A percentile compares a stretch with the other conserved stretches of the same genome.
These are phyloP conservation scores for Neurospora sp. DNA, from an alignment of 495 filamentous ascomycete genomes.

Conservation along the genomic window DNA sequence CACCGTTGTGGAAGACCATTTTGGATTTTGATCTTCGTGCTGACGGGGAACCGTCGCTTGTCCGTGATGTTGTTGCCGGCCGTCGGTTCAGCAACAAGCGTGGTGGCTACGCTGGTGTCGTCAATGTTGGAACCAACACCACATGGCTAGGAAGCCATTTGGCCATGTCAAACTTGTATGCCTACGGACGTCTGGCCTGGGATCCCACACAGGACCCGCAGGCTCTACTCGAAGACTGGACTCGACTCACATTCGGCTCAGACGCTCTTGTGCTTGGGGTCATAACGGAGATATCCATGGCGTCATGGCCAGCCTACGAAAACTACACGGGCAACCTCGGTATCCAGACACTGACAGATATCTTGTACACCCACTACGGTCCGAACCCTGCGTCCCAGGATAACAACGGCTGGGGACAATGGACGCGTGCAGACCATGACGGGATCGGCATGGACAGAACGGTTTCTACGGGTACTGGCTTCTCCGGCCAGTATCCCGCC, in stretches of 20 bases:
- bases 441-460: constrained; percentile 68
- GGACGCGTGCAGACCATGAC: constrained; percentile 52
- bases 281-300: constrained; percentile 55
- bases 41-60: constrained; percentile 38
- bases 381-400: constrained; percentile 59
- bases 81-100: constrained; percentile 47
- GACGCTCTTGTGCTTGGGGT: constrained; percentile 44
- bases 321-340: constrained; percentile 63
- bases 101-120: constrained; percentile 55
- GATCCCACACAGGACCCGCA: constrained; percentile 37
- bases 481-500: constrained; percentile 53
- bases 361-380: constrained; percentile 55
- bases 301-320: constrained; percentile 62
- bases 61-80: constrained; percentile 50
- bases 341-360: constrained; percentile 60
- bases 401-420: constrained; percentile 60
- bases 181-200: constrained; percentile 59
- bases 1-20: constrained; percentile 58
- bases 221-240: constrained; percentile 53
- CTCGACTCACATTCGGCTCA: constrained; percentile 50
- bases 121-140: constrained; percentile 56
- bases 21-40: constrained; percentile 57
- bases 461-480: constrained; percentile 54
- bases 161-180: constrained; percentile 64
- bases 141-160: constrained; percentile 62